A percentile compares a stretch with the other conserved stretches of the same genome.
phyloP scores from a whole-genome alignment of 2,329 filamentous ascomycete species.

The Chaetomium strumarium region DNA sequence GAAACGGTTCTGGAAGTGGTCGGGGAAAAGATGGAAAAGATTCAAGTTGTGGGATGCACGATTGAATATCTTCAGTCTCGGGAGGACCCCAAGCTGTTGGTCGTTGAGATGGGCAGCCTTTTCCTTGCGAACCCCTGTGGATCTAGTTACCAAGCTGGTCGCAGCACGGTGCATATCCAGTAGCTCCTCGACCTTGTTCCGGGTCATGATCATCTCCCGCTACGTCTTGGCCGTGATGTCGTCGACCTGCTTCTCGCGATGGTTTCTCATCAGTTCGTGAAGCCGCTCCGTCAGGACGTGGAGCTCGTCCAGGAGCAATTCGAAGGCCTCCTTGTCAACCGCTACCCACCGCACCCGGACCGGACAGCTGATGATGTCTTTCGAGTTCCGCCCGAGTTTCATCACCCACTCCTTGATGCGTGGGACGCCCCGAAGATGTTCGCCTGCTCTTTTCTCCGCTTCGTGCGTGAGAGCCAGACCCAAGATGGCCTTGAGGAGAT shows the following conservation, averaged over 20 bases:
- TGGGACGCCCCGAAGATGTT: constrained; percentile 17
- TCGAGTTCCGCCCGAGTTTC: constrained; percentile 19
- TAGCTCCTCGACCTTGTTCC: constrained; percentile 23
- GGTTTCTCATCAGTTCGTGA: constrained; percentile 22
- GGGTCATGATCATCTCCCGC: constrained; percentile 24
- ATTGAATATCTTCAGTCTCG: constrained; percentile 23
- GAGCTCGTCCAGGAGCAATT: constrained; percentile 20
- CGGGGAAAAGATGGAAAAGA: constrained; percentile 20
- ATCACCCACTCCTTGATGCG: constrained; percentile 22
- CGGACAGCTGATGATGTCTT: constrained; percentile 24
- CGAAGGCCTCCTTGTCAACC: constrained; percentile 24
- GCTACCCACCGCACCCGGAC: constrained; percentile 23
- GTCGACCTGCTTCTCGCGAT: constrained; percentile 21
- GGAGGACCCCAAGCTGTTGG: constrained; percentile 18
- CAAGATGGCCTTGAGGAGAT: constrained; percentile 21
- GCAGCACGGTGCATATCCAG: constrained; percentile 23
- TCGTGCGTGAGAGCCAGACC: constrained; percentile 24
- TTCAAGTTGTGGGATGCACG: constrained; percentile 14
- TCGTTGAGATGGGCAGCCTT: constrained; percentile 14
- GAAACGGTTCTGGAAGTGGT: too few relatives aligned
- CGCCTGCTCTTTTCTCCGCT: constrained; percentile 16
- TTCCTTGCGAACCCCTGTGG: constrained; percentile 8
- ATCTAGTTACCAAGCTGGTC: constrained; percentile 17
- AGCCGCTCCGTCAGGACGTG: constrained; percentile 24
- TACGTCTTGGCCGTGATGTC: constrained; percentile 26